Base-by-base conservation (phyloP, 768 basidiomycete species). In the Boletus rufocinnamomeus region DNA sequence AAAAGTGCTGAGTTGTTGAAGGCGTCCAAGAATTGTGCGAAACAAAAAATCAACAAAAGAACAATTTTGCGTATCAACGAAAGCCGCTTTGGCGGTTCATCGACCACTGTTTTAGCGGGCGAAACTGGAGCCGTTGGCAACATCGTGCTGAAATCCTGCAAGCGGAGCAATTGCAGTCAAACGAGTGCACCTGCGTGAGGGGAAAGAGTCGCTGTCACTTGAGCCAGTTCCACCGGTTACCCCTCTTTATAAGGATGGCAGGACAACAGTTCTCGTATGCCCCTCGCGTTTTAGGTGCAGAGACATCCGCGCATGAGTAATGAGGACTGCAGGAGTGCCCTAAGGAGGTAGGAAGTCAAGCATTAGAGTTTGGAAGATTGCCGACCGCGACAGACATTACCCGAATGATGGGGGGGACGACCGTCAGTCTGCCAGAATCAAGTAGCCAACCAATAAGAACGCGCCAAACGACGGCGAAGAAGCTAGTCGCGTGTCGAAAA, bases 1-100 rank as follows among this genome's bases (percentile, higher is more conserved):
- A 78, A 74, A 19, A 77, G 69, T 40, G 76, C 69, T 25, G 75
- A 73, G 57, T 75, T 77, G 61, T 75, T 77, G 68, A 82, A 77
- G 11, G 75, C 63, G 37, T 81, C 81, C 53, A 80, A 63, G 57
- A 79, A 80, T 49, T 77, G 72, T 14, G 78, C 75, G n/a, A 74
- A 66, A 60, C 77, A 80, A 43, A 80, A 74, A 11, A 79, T 59
- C 21, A 62, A 28, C 2, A 82, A 66, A 19, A 81, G 58, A 21
- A 69, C 19, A 2, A 56, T 53, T 65, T 69, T 77, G 55, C 65
- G 69, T 38, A 55, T 52, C 50, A 51, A 56, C 37, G 69, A 74
- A 45, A 71, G 57, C 27, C 4, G 45, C 19, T 52, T 59, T 37
- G 56, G 46, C 3, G n/a, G 50, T 27, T 40, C 43, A 40, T 62